Base-by-base conservation (phyloP, 1,139 yeast genomes). In the Hemisphaericaspora xylofermentans region DNA sequence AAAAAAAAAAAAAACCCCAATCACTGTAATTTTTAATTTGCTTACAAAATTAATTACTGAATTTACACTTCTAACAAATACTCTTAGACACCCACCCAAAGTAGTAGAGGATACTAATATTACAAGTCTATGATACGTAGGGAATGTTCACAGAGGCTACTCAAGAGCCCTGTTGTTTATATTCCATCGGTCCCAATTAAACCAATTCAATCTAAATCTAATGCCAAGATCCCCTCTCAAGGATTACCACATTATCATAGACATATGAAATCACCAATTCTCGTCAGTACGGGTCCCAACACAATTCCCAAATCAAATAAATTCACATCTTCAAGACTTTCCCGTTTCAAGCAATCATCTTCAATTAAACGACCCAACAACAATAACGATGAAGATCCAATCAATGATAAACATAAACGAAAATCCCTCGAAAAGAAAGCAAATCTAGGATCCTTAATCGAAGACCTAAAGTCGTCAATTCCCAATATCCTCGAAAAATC, bases 361-460 rank as follows among this genome's bases (percentile, higher is more conserved):
- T 6, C 9, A 21, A 21, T 21, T 9, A 21, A 21, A 24, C 27
- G 6, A 6, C 12, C 27, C 27, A 24, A 9, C 27, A 12, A 19
- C 5, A 19, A 6, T 8, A 19, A 35, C 14, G 29, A 33, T 14
- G 28, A 12, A 27, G 18, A 26, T 19, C 16, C 35, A 15, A 13
- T 21, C 30, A 10, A 27, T 17, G 41, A 33, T 13, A 18, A n/a
- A 39, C 36, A 22, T 32, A 29, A 3, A 41, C 43, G 35, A 28
- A 33, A 38, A 12, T 43, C 46, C n/a, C 50, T 42, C 24, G 31
- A 38, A 18, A 56, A 64, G 30, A 68, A 66, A 50, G 82, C 86
- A 15, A 86, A 86, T 55, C 60, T 85, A 27, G 94, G 93, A 1
- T 49, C 71, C 7, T 73, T 78, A 56, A 67, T 82, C 10, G 80